Evolutionary conservation across 495 filamentous ascomycete species (phyloP).

Genomic region (Haplographium delicatum): DNA sequence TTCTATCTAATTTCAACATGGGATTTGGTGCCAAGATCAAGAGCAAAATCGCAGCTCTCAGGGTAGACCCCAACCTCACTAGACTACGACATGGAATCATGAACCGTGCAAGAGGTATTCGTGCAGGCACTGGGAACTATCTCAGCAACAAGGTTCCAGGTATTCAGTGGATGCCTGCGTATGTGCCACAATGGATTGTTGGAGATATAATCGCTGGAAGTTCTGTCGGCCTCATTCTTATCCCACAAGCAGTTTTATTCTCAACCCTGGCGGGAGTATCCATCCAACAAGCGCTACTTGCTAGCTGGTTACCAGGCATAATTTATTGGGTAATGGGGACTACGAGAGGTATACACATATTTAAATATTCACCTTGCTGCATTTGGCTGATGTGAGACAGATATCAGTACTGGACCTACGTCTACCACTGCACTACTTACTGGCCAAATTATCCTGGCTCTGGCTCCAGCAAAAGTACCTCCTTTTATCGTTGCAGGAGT

Average conservation of each 20-base stretch:
- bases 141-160: slow-evolving; percentile 13
- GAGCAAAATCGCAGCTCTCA: slow-evolving; percentile 5
- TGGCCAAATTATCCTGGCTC: background rate
- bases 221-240: slow-evolving; percentile 7
- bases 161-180: slow-evolving; percentile 11
- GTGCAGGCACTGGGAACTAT: slow-evolving; percentile 11
- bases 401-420: slow-evolving; percentile 13
- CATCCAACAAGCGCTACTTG: slow-evolving; percentile 8
- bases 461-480: background rate
- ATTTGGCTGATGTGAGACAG: background rate
- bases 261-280: slow-evolving; percentile 4
- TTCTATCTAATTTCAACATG: no score
- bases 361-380: no score
- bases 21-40: no score
- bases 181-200: slow-evolving; percentile 13
- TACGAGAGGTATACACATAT: slow-evolving; percentile 10
- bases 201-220: slow-evolving; percentile 14
- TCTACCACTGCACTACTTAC: slow-evolving; percentile 1
- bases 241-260: slow-evolving; percentile 13
- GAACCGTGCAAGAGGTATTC: slow-evolving; percentile 1
- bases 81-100: slow-evolving; percentile 6
- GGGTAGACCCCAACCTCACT: slow-evolving; percentile 7
- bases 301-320: slow-evolving; percentile 11
- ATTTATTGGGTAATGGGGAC: slow-evolving; percentile 16
- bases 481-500: background rate